phyloP scores from a whole-genome alignment of 768 basidiomycete genomes.

The Harrya chromipes region DNA sequence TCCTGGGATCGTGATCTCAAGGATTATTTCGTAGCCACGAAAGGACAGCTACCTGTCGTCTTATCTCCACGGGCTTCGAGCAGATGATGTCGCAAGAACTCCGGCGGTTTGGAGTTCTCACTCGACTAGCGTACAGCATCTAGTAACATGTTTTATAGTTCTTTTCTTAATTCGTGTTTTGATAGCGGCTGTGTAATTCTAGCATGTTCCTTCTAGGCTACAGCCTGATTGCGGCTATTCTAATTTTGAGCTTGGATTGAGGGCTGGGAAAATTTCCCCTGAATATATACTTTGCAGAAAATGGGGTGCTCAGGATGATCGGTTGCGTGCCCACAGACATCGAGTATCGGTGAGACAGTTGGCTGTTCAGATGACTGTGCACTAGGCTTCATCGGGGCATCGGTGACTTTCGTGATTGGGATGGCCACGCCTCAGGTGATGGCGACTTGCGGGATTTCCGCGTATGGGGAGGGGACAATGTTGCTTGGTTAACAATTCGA shows the following conservation, averaged over 20 bases:
- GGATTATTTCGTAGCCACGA: constrained; percentile 38
- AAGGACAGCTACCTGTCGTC: constrained; percentile 33
- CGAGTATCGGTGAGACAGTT: background rate
- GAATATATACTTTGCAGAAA: constrained; percentile 8
- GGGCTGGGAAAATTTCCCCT: constrained; percentile 3
- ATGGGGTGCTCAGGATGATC: background rate
- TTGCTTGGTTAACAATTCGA: constrained; percentile 2
- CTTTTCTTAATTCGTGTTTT: constrained; percentile 12
- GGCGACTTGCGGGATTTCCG: constrained; percentile 19
- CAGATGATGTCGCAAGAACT: constrained; percentile 15
- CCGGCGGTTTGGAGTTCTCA: constrained; percentile 9
- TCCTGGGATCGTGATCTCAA: constrained; percentile 35
- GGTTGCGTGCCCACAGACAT: background rate
- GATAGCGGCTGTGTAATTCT: constrained; percentile 16
- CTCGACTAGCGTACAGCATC: constrained; percentile 25
- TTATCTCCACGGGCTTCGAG: constrained; percentile 31
- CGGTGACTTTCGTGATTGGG: background rate
- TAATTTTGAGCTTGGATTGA: background rate
- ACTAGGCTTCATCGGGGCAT: background rate
- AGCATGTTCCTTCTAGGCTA: constrained; percentile 11
- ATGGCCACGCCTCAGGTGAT: background rate
- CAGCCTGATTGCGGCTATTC: constrained; percentile 3
- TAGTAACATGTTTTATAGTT: constrained; percentile 19
- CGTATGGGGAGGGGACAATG: constrained; percentile 12
- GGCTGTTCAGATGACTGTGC: background rate